Evolutionary conservation across 2,329 filamentous ascomycete species (phyloP), one percentile per base, ranked within the genome.

Genomic region (Helotiales sp.): DNA sequence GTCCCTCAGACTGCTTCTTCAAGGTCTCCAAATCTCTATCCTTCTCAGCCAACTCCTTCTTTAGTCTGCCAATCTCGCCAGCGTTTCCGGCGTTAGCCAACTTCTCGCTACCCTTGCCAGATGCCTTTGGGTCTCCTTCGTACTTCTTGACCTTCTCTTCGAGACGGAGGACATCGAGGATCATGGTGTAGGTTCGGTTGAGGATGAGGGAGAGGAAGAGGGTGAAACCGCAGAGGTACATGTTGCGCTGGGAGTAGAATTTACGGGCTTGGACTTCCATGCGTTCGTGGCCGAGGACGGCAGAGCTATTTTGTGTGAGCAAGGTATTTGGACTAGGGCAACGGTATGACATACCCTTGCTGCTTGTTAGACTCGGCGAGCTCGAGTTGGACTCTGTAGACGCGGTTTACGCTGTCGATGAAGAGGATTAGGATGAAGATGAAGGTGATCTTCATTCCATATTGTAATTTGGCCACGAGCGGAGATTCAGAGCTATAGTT

Each of bases 191-290:
- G 72, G 95, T 99, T 72, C 95, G 93, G 87, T 99, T 98, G 73
- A 96, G 90, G 77, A 99, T 99, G 64, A 99, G 83, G 54, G 93
- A 98, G 62, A 99, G 88, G 86, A 99, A 98, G 63, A 99, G 88
- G 5, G 95, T 99, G 82, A 99, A 99, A 69, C 95, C 95, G 77
- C 95, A 98, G 62, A 99, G 92, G 80, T 99, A 99, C 95, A 99
- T 99, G 86, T 99, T 99, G 76, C 95, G 93, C 81, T 99, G 93
- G 62, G 93, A 96, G 84, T 99, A 99, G 83, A 99, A 99, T 79
- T 99, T 99, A 83, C 95, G 92, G 65, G 95, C 93, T 77, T 99
- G 95, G 52, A 98, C 93, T 79, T 99, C 95, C 84, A 96, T 92
- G 64, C 95, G 93, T 74, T 98, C 95, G 72, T 91, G 88, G 63